Conservation (phyloP, 192 early-diverging fungal genomes). For the Umbelopsis ramanniana region DNA sequence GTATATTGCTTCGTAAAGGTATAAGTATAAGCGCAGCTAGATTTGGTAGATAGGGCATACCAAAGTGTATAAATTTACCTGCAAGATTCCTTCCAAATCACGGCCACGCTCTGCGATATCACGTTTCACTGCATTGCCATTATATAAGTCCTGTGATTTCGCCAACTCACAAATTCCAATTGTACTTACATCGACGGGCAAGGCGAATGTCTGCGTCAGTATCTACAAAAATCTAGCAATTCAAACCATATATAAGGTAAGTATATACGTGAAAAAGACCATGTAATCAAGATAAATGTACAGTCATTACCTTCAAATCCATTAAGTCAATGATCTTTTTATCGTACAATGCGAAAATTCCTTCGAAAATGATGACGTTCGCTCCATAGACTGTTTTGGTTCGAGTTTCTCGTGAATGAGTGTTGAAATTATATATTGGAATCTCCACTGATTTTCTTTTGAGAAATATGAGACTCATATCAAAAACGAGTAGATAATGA, state of each 20-base stretch:
- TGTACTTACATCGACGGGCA: conserved; percentile 72
- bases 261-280: background rate
- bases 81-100: conserved; percentile 82
- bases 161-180: background rate
- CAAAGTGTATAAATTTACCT: conserved; percentile 38
- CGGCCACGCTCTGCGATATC: conserved; percentile 91
- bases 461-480: background rate
- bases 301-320: conserved; percentile 69
- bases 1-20: conserved; percentile 69
- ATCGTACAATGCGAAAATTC: conserved; percentile 96
- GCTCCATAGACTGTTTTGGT: conserved; percentile 85
- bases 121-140: conserved; percentile 66
- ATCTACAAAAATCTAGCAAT: conserved; percentile 86
- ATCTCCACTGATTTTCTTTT: conserved; percentile 69
- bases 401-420: conserved; percentile 78
- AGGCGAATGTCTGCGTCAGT: conserved; percentile 93
- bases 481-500: background rate
- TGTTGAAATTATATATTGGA: conserved; percentile 91
- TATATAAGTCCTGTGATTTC: background rate
- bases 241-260: background rate
- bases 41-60: too few species aligned
- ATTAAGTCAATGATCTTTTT: conserved; percentile 77
- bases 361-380: conserved; percentile 96
- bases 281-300: conserved; percentile 9
- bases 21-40: background rate